Evolutionary conservation across 352 stramenopile species (phyloP).

Genomic region (Phytophthora quininea): DNA sequence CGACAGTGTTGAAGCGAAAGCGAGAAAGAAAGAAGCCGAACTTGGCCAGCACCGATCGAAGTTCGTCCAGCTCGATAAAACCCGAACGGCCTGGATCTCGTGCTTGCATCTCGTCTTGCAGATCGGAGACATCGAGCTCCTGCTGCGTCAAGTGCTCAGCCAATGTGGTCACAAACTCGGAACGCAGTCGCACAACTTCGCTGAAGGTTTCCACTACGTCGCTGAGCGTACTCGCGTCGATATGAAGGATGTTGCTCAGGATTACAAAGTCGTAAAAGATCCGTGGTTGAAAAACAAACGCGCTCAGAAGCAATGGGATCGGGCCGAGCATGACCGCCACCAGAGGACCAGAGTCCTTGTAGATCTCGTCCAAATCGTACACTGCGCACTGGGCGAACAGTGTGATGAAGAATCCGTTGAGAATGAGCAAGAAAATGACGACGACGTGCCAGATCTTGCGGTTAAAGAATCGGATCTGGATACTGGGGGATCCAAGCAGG

Average conservation of each 20-base stretch:
- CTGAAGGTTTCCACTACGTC: constrained; percentile 68
- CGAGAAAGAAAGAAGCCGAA: too few relatives aligned
- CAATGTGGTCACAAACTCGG: constrained; percentile 51
- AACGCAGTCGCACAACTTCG: constrained; percentile 59
- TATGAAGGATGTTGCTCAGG: constrained; percentile 56
- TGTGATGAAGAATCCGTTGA: constrained; percentile 75
- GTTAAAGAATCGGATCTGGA: constrained; percentile 53
- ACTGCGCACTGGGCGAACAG: constrained; percentile 69
- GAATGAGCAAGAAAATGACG: constrained; percentile 63
- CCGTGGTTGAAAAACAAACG: constrained; percentile 59
- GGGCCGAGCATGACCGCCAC: constrained; percentile 39
- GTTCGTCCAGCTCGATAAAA: constrained; percentile 47
- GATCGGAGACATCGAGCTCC: constrained; percentile 34
- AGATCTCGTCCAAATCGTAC: constrained; percentile 46
- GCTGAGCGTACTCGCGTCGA: constrained; percentile 57
- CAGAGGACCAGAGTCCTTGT: constrained; percentile 37
- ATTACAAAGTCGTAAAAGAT: constrained; percentile 25
- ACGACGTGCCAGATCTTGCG: constrained; percentile 65
- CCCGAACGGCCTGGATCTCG: constrained; percentile 41
- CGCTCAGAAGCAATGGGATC: constrained; percentile 54
- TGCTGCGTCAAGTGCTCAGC: constrained; percentile 29
- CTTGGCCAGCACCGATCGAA: constrained; percentile 5
- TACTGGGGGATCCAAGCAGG: constrained; percentile 18
- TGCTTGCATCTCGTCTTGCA: constrained; percentile 34
- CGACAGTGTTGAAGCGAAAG: too few relatives aligned